Evolutionary conservation across 2,329 filamentous ascomycete genomes (phyloP).

Genomic region (Amauroascus niger): DNA sequence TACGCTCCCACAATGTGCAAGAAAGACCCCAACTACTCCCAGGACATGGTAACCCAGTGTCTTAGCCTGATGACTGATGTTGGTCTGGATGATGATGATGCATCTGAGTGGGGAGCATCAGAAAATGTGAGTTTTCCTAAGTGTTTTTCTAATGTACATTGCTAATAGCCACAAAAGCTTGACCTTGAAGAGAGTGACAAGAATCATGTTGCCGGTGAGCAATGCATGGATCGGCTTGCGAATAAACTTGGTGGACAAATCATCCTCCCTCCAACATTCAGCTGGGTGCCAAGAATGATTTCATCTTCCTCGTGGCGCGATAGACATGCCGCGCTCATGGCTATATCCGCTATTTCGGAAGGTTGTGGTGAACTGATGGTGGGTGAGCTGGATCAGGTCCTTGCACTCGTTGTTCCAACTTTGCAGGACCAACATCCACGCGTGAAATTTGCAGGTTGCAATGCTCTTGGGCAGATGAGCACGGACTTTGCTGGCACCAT

Average conservation of each 20-base stretch:
- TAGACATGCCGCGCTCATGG: constrained; percentile 93
- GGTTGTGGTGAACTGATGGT: constrained; percentile 95
- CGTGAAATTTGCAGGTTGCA: constrained; percentile 94
- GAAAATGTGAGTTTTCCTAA: constrained; percentile 60
- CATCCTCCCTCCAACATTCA: constrained; percentile 88
- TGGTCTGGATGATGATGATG: constrained; percentile 87
- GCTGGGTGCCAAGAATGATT: constrained; percentile 97
- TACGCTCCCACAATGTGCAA: constrained; percentile 89
- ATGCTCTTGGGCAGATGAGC: constrained; percentile 98
- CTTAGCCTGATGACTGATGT: constrained; percentile 97
- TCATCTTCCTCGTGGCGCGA: constrained; percentile 89
- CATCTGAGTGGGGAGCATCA: constrained; percentile 80
- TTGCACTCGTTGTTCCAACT: constrained; percentile 88
- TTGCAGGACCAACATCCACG: constrained; percentile 83
- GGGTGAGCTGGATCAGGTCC: constrained; percentile 82
- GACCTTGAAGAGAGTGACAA: constrained; percentile 93
- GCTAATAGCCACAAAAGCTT: constrained; percentile 45
- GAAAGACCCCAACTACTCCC: constrained; percentile 83
- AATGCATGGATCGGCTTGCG: constrained; percentile 93
- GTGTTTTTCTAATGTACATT: background rate
- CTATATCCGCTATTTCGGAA: constrained; percentile 95
- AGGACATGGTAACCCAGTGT: constrained; percentile 97
- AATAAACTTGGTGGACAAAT: constrained; percentile 94
- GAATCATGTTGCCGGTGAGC: constrained; percentile 95
- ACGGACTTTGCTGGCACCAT: constrained; percentile 97